These are phyloP conservation scores for Niveomyces coronatus DNA, from an alignment of 2,329 filamentous ascomycete genomes.

Conservation along the genomic window DNA sequence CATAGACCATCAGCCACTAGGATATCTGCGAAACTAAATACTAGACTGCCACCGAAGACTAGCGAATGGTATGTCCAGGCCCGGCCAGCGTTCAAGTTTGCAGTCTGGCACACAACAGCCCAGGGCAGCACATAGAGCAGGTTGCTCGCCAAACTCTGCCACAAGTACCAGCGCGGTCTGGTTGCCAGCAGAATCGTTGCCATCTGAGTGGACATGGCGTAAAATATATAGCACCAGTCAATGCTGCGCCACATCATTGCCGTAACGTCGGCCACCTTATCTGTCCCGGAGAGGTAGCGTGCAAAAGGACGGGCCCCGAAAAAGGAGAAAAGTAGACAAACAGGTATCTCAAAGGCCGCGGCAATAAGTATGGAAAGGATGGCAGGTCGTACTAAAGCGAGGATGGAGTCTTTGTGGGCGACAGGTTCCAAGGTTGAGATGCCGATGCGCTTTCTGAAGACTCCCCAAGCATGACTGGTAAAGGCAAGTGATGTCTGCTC, in stretches of 20 bases:
- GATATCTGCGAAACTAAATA: slow-evolving; percentile 55
- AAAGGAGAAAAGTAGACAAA: slow-evolving; percentile 52
- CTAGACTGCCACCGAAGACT: slow-evolving; percentile 58
- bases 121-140: slow-evolving; percentile 59
- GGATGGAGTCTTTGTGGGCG: slow-evolving; percentile 12
- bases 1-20: slow-evolving; percentile 38
- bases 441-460: slow-evolving; percentile 26
- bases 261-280: slow-evolving; percentile 48
- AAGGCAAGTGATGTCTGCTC: slow-evolving; percentile 57
- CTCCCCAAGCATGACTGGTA: slow-evolving; percentile 56
- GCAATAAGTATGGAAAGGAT: slow-evolving; percentile 42
- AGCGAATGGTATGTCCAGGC: slow-evolving; percentile 59
- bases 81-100: slow-evolving; percentile 35
- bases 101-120: slow-evolving; percentile 50
- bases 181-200: slow-evolving; percentile 55
- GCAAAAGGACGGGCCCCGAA: slow-evolving; percentile 52
- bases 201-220: slow-evolving; percentile 54
- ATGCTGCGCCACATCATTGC: slow-evolving; percentile 54
- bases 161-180: slow-evolving; percentile 55
- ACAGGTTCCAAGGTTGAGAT: slow-evolving; percentile 12
- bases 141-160: slow-evolving; percentile 56
- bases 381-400: slow-evolving; percentile 40
- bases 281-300: slow-evolving; percentile 46
- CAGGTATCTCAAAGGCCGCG: slow-evolving; percentile 46
- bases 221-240: slow-evolving; percentile 61